A percentile compares a stretch with the other conserved stretches of the same genome.
Evolutionary conservation across 306 rosid genomes (phyloP).

Genomic region (Sophora flavescens): DNA sequence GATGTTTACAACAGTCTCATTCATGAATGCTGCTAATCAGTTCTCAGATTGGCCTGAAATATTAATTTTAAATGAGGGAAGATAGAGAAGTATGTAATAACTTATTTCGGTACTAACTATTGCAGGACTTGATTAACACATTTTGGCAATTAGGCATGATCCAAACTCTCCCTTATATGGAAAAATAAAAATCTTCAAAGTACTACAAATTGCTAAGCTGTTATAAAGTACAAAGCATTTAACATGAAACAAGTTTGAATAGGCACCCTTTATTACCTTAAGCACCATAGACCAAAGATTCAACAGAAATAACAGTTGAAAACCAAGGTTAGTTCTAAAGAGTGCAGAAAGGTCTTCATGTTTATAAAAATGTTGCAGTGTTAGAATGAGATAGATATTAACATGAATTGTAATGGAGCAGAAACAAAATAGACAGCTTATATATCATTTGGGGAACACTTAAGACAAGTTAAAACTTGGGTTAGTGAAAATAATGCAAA

Average conservation of each 20-base stretch:
- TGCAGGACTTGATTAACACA: not conserved
- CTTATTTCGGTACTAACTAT: not conserved
- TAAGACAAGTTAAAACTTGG: not conserved
- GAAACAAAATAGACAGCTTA: not conserved
- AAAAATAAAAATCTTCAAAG: not conserved
- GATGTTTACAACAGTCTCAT: not conserved
- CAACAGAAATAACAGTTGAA: conserved; percentile 23
- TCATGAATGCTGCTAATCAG: conserved; percentile 4
- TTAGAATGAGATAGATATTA: not conserved
- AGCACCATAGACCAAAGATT: not conserved
- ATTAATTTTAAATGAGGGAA: not conserved
- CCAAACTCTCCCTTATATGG: not conserved
- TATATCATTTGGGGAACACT: conserved; percentile 1
- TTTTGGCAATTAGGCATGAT: not conserved
- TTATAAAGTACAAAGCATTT: not conserved
- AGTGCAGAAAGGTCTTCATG: not conserved
- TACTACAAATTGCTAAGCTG: not conserved
- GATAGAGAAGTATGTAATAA: not conserved
- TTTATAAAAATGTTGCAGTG: no score
- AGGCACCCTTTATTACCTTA: not conserved
- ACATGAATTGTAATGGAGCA: not conserved
- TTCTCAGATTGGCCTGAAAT: conserved; percentile 4
- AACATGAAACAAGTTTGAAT: not conserved
- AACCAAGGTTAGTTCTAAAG: not conserved
- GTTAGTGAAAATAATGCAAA: not conserved